Percentiles rank a stretch among this genome's conserved stretches.
Conservation (phyloP, 2,329 filamentous ascomycete genomes). For the Anthostomella pinea region DNA sequence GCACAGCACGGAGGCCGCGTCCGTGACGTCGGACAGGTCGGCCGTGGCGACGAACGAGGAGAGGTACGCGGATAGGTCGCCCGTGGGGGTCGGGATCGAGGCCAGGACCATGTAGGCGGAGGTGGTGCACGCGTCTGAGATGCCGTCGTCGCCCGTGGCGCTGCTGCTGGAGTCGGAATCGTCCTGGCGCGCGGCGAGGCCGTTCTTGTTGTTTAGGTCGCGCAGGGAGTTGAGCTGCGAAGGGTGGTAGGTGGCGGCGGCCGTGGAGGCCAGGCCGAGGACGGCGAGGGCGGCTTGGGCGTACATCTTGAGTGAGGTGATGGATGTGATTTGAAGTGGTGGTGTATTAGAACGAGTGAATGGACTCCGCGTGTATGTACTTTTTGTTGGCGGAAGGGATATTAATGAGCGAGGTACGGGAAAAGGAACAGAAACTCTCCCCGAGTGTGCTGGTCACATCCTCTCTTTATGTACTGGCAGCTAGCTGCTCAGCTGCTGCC, state of each 20-base stretch:
- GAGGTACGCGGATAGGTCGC: slow-evolving; percentile 11
- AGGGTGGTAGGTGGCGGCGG: slow-evolving; percentile 15
- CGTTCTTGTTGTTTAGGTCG: slow-evolving; percentile 7
- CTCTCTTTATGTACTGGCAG: too few species aligned
- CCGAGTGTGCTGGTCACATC: too few species aligned
- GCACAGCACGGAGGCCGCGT: slow-evolving; percentile 10
- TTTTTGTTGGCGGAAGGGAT: too few species aligned
- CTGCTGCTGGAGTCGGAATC: too few species aligned
- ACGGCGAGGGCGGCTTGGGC: slow-evolving; percentile 10
- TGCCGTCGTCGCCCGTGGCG: not conserved
- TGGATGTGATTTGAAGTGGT: not conserved
- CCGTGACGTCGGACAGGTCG: slow-evolving; percentile 7
- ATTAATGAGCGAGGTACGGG: too few species aligned
- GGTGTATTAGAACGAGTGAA: too few species aligned
- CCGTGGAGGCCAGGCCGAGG: slow-evolving; percentile 20
- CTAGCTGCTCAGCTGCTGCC: too few species aligned
- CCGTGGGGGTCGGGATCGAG: slow-evolving; percentile 5
- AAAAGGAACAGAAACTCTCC: too few species aligned
- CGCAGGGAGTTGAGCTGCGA: slow-evolving; percentile 12
- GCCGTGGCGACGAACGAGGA: slow-evolving; percentile 7
- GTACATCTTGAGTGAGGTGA: slow-evolving; percentile 13
- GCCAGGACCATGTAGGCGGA: slow-evolving; percentile 9
- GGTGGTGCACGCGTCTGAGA: slow-evolving; percentile 4
- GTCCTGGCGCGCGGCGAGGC: slow-evolving; percentile 12
- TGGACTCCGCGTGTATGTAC: too few species aligned